phyloP scores from a whole-genome alignment of 768 basidiomycete species.

The Chiua virens region DNA sequence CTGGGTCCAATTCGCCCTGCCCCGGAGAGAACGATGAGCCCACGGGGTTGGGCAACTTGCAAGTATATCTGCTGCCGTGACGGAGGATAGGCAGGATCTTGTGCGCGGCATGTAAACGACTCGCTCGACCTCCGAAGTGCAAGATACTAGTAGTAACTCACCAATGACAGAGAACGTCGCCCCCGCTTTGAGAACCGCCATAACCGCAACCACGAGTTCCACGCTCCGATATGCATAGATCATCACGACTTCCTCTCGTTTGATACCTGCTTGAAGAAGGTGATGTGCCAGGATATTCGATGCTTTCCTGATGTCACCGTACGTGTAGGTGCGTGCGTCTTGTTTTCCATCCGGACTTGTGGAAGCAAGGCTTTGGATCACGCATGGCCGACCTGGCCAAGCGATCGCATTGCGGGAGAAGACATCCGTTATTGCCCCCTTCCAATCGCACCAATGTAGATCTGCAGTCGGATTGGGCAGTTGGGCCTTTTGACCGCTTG shows the following conservation, averaged over 20 bases:
- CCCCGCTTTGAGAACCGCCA: conserved; percentile 95
- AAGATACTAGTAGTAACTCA: conserved; percentile 39
- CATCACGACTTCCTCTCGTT: conserved; percentile 96
- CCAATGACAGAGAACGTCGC: conserved; percentile 98
- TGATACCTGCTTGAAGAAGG: conserved; percentile 79
- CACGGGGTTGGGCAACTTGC: conserved; percentile 88
- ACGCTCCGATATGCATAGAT: conserved; percentile 96
- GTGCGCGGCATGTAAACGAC: neutral
- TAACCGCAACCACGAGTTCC: conserved; percentile 94
- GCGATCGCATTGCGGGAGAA: conserved; percentile 84
- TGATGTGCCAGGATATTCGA: conserved; percentile 90
- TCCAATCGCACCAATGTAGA: conserved; percentile 96
- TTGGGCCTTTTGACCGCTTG: conserved; percentile 60
- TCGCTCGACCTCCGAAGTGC: neutral
- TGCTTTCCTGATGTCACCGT: conserved; percentile 77
- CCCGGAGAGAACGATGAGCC: conserved; percentile 85
- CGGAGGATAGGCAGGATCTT: conserved; percentile 96
- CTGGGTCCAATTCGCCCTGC: conserved; percentile 79
- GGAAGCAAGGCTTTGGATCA: conserved; percentile 72
- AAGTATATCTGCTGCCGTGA: conserved; percentile 92
- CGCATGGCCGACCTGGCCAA: conserved; percentile 83
- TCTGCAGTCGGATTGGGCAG: conserved; percentile 86
- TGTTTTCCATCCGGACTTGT: conserved; percentile 40
- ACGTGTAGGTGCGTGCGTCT: conserved; percentile 65
- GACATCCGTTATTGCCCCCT: conserved; percentile 94